Conservation (phyloP, 108 stramenopile species). For the Pseudonitzschia pungens region DNA sequence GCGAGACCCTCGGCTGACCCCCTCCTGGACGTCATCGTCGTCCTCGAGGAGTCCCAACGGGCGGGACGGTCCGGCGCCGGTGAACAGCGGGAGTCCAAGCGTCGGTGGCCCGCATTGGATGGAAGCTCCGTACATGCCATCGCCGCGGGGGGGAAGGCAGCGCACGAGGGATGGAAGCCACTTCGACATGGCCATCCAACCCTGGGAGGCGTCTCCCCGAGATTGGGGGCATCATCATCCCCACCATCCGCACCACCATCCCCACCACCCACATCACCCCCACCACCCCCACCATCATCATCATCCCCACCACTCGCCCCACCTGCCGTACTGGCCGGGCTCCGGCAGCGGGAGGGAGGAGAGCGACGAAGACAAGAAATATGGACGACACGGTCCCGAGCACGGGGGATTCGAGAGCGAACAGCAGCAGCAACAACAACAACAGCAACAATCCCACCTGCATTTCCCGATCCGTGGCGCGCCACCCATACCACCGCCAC, state of each 20-base stretch:
- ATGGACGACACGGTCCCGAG: neutral
- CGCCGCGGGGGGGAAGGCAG: constrained; percentile 27
- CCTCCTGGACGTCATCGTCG: constrained; percentile 39
- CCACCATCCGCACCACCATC: too few relatives aligned
- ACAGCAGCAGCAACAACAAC: too few relatives aligned
- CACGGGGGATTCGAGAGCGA: constrained; percentile 8
- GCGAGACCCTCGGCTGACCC: constrained; percentile 12
- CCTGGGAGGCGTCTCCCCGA: constrained; percentile 26
- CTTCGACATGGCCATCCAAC: constrained; percentile 15
- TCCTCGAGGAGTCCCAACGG: constrained; percentile 26
- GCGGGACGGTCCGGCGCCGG: constrained; percentile 21
- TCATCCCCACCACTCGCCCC: neutral
- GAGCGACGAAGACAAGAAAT: neutral
- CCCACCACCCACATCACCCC: neutral
- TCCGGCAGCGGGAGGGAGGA: neutral
- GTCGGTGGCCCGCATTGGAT: constrained; percentile 27
- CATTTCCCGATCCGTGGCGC: constrained; percentile 2
- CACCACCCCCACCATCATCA: neutral
- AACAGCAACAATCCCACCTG: neutral
- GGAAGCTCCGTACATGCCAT: constrained; percentile 33
- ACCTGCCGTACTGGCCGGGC: neutral
- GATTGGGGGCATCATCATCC: constrained; percentile 17
- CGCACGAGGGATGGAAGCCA: neutral
- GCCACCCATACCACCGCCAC: constrained; percentile 3
- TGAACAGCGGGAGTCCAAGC: constrained; percentile 11